Conservation (phyloP, 768 basidiomycete genomes). For the Pleurotus tuoliensis region DNA sequence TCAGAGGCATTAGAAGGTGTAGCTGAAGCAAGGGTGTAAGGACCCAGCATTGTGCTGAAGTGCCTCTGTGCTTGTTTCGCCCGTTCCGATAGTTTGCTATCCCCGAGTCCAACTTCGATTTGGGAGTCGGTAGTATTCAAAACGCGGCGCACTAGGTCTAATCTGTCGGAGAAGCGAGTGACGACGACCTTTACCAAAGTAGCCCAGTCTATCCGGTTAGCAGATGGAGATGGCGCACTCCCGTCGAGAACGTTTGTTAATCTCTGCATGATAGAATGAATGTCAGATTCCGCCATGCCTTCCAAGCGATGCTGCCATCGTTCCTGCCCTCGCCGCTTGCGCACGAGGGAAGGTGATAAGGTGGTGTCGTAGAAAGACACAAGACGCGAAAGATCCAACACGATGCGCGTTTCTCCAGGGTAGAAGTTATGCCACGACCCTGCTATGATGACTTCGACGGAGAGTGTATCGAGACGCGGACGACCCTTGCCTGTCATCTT, state of each 20-base stretch:
- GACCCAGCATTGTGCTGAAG: slow-evolving; percentile 25
- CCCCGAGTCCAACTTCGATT: not conserved
- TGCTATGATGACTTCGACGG: slow-evolving; percentile 22
- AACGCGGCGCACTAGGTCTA: slow-evolving; percentile 34
- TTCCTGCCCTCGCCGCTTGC: slow-evolving; percentile 22
- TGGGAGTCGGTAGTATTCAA: slow-evolving; percentile 21
- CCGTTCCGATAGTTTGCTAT: slow-evolving; percentile 3
- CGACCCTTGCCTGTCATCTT: slow-evolving; percentile 2
- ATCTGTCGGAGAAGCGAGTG: slow-evolving; percentile 37
- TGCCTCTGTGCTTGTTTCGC: slow-evolving; percentile 23
- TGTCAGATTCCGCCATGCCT: slow-evolving; percentile 26
- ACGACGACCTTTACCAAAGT: slow-evolving; percentile 31
- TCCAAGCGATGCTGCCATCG: slow-evolving; percentile 31
- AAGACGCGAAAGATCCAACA: slow-evolving; percentile 35
- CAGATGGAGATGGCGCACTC: slow-evolving; percentile 7
- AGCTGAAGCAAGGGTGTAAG: slow-evolving; percentile 22
- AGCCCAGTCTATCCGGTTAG: slow-evolving; percentile 40
- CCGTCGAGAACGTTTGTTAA: slow-evolving; percentile 23
- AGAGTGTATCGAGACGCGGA: not conserved
- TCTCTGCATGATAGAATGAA: slow-evolving; percentile 15
- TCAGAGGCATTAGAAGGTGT: not conserved
- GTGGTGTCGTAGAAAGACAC: slow-evolving; percentile 41
- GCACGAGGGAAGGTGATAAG: slow-evolving; percentile 33
- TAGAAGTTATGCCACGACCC: slow-evolving; percentile 37
- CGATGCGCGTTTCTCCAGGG: slow-evolving; percentile 41